A percentile compares a stretch with the other conserved stretches of the same genome.
Conservation (phyloP, 495 filamentous ascomycete species). For the Daldinia grandis region DNA sequence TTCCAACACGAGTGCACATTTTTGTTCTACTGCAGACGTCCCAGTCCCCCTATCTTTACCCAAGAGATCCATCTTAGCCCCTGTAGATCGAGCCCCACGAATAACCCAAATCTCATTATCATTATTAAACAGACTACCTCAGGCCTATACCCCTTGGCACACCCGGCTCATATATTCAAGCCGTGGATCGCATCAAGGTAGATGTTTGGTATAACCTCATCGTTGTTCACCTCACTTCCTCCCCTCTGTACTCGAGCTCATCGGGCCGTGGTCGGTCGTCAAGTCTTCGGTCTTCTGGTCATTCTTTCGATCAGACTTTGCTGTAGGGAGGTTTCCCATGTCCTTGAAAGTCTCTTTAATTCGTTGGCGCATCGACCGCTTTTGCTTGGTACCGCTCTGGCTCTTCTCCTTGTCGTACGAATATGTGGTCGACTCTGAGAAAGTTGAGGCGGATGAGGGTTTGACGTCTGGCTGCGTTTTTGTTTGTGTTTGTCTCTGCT, state of each 20-base stretch:
- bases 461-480: constrained; percentile 8
- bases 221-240: neutral
- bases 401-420: constrained; percentile 35
- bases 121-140: neutral
- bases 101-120: neutral
- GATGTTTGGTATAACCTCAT: neutral
- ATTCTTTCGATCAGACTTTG: constrained; percentile 5
- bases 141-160: neutral
- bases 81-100: neutral
- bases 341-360: constrained; percentile 30
- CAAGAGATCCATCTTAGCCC: neutral
- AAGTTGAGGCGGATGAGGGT: constrained; percentile 36
- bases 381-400: constrained; percentile 17
- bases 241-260: constrained; percentile 22
- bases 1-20: neutral
- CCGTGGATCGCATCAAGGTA: neutral
- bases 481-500: neutral
- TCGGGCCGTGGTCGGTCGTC: constrained; percentile 6
- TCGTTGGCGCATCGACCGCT: constrained; percentile 33
- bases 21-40: neutral
- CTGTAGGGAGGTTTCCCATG: constrained; percentile 15
- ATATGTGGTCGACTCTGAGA: constrained; percentile 35
- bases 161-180: neutral
- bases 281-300: constrained; percentile 7
- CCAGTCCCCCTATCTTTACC: neutral